Conservation (phyloP, 495 filamentous ascomycete species). For the Aspergillus kassunensis region DNA sequence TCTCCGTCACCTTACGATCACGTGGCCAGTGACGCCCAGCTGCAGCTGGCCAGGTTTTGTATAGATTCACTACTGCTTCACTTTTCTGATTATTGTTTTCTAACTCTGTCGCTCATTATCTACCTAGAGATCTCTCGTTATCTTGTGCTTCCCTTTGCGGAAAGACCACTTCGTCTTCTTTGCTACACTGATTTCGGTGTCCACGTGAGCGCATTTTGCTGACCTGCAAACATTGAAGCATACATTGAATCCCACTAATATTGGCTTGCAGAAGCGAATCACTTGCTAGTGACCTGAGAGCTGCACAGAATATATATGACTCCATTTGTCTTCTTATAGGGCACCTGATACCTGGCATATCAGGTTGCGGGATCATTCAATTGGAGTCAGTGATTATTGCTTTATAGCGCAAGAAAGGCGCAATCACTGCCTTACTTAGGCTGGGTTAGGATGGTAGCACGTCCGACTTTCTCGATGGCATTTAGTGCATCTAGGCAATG, state of each 20-base stretch:
- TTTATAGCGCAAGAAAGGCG: background rate
- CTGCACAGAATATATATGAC: background rate
- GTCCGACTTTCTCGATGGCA: background rate
- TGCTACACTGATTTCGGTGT: background rate
- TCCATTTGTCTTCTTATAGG: background rate
- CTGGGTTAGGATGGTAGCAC: slow-evolving; percentile 12
- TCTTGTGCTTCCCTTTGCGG: background rate
- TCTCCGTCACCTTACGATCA: no score
- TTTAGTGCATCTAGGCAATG: slow-evolving; percentile 11
- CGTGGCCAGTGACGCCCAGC: no score
- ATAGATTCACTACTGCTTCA: slow-evolving; percentile 5
- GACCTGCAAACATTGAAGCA: background rate
- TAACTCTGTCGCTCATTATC: background rate
- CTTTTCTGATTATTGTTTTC: background rate
- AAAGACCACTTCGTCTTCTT: background rate
- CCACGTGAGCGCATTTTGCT: slow-evolving; percentile 8
- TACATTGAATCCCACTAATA: no score
- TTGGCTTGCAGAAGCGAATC: background rate
- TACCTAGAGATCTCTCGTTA: background rate
- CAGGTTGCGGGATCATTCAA: background rate
- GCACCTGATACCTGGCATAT: background rate
- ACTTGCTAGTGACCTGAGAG: background rate
- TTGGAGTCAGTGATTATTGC: background rate
- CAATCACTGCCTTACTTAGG: background rate
- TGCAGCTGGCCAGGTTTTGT: slow-evolving; percentile 2